Percentiles rank a stretch among this genome's conserved stretches.
Evolutionary conservation across 495 filamentous ascomycete genomes (phyloP).

Genomic region (Talaromyces adpressus): DNA sequence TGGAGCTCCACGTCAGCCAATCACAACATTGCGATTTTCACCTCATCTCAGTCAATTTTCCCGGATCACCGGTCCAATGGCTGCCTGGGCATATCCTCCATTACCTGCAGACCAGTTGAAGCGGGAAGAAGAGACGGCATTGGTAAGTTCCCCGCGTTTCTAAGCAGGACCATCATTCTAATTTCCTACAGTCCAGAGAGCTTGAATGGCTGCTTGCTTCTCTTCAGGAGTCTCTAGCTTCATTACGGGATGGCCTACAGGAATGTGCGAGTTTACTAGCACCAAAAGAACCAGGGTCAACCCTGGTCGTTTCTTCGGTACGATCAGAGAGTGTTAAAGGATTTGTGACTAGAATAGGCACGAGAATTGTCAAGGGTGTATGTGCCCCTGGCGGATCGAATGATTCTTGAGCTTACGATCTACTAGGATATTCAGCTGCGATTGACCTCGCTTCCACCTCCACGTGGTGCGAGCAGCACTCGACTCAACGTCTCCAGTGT

Average conservation of each 20-base stretch:
- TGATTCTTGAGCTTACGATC: not conserved
- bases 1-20: not conserved
- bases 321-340: conserved; percentile 89
- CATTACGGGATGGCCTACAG: conserved; percentile 76
- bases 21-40: not conserved
- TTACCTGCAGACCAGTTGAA: conserved; percentile 56
- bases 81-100: conserved; percentile 70
- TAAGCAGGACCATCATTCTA: conserved; percentile 16
- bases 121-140: conserved; percentile 57
- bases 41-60: not conserved
- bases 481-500: conserved; percentile 48
- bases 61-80: conserved; percentile 39
- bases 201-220: conserved; percentile 79
- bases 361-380: conserved; percentile 69
- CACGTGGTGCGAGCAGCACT: conserved; percentile 39
- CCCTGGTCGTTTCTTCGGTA: conserved; percentile 79
- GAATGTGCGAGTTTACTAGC: conserved; percentile 81
- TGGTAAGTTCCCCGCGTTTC: conserved; percentile 44
- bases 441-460: conserved; percentile 37
- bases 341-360: conserved; percentile 75
- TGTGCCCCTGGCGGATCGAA: conserved; percentile 18
- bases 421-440: conserved; percentile 44
- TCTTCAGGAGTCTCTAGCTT: conserved; percentile 67
- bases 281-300: conserved; percentile 74
- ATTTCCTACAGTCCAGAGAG: conserved; percentile 56